Evolutionary conservation across 2,329 filamentous ascomycete species (phyloP).

Genomic region (Didymellaceae sp.): DNA sequence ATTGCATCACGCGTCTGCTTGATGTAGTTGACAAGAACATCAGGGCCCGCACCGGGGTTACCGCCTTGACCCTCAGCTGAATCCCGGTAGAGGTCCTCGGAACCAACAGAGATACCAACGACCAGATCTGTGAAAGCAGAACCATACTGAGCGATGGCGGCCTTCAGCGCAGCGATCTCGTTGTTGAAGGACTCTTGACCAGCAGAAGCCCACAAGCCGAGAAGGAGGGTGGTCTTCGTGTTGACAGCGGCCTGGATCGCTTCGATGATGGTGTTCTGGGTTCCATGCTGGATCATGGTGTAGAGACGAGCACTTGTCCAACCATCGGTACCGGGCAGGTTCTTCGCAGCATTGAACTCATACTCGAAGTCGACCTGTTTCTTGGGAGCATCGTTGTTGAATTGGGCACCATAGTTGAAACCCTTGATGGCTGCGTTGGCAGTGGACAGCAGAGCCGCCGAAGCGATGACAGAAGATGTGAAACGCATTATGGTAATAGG

Average conservation of each 20-base stretch:
- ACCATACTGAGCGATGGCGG: constrained; percentile 73
- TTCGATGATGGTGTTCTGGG: constrained; percentile 68
- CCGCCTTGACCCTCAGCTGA: constrained; percentile 71
- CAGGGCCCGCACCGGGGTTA: constrained; percentile 68
- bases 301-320: constrained; percentile 72
- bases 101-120: constrained; percentile 83
- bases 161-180: constrained; percentile 74
- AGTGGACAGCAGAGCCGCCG: constrained; percentile 49
- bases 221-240: constrained; percentile 77
- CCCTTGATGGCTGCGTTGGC: constrained; percentile 55
- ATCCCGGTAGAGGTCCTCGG: constrained; percentile 71
- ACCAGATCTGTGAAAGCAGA: constrained; percentile 69
- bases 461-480: constrained; percentile 43
- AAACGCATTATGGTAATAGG: constrained; percentile 41
- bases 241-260: constrained; percentile 82
- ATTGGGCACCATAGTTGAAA: constrained; percentile 75
- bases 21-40: constrained; percentile 72
- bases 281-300: constrained; percentile 75
- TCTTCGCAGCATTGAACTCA: constrained; percentile 71
- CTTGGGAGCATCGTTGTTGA: constrained; percentile 67
- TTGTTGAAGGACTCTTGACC: constrained; percentile 69
- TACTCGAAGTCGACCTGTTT: constrained; percentile 69
- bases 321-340: constrained; percentile 67
- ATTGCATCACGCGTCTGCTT: constrained; percentile 69
- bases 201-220: constrained; percentile 83